phyloP scores from a whole-genome alignment of 208 protist species.

The Borovskyia barvae region DNA sequence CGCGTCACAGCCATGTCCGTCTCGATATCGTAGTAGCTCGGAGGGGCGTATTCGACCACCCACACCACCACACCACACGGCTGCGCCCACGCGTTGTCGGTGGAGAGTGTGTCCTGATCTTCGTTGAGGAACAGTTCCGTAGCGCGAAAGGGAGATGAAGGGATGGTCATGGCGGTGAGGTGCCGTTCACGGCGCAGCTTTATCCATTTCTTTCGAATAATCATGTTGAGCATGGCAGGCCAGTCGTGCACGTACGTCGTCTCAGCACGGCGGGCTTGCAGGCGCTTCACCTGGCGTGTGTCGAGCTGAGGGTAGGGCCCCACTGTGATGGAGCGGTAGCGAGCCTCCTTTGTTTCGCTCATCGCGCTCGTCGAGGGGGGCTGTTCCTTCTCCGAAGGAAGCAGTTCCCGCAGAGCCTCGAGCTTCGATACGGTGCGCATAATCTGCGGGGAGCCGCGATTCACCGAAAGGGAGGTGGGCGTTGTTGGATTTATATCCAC shows the following conservation, averaged over 20 bases:
- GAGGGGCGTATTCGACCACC: constrained; percentile 87
- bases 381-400: constrained; percentile 30
- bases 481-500: constrained; percentile 27
- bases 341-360: constrained; percentile 10
- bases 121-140: constrained; percentile 54
- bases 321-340: constrained; percentile 16
- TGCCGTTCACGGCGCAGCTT: constrained; percentile 32
- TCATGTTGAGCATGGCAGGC: constrained; percentile 86
- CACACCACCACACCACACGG: constrained; percentile 95
- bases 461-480: constrained; percentile 1
- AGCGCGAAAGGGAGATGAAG: constrained; percentile 26
- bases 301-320: constrained; percentile 76
- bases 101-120: constrained; percentile 29
- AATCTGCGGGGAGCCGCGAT: constrained; percentile 7
- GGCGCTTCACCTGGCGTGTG: constrained; percentile 71
- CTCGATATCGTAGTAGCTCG: constrained; percentile 78
- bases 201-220: constrained; percentile 82
- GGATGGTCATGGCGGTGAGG: constrained; percentile 30
- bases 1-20: constrained; percentile 37
- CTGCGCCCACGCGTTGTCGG: constrained; percentile 10
- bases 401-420: constrained; percentile 26
- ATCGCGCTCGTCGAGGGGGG: background rate
- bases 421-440: constrained; percentile 31
- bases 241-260: constrained; percentile 97
- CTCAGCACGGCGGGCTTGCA: constrained; percentile 71